Percentiles rank a stretch among this genome's conserved stretches.
Conservation (phyloP, 306 rosid species). For the Rosa persica region DNA sequence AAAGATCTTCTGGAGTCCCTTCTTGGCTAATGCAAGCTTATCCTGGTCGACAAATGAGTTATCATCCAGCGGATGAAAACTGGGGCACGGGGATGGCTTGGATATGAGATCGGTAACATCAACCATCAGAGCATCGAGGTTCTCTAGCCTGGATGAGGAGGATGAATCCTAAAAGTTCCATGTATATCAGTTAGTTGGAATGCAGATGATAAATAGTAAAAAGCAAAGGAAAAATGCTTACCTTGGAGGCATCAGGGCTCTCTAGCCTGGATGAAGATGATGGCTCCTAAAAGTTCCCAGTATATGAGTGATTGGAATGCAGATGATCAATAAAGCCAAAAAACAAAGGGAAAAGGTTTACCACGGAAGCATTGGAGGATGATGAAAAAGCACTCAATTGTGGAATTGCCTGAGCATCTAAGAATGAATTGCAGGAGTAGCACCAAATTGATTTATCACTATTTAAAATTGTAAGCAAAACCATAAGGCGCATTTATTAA, state of each 20-base stretch:
- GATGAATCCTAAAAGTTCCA: neutral
- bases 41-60: neutral
- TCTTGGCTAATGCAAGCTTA: conserved; percentile 14
- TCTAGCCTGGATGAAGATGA: conserved; percentile 4
- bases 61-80: neutral
- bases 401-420: conserved; percentile 65
- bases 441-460: conserved; percentile 92
- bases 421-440: conserved; percentile 77
- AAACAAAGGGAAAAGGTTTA: neutral
- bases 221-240: neutral
- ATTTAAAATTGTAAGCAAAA: conserved; percentile 17
- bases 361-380: neutral
- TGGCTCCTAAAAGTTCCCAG: conserved; percentile 1
- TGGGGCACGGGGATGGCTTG: neutral
- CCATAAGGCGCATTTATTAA: neutral
- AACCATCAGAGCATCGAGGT: neutral
- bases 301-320: neutral
- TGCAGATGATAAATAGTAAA: neutral
- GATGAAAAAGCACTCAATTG: conserved; percentile 46
- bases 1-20: conserved; percentile 15
- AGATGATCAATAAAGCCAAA: neutral
- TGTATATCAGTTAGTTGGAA: neutral
- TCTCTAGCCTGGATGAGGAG: conserved; percentile 8
- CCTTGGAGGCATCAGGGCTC: neutral
- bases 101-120: conserved; percentile 7